Conservation (phyloP, 1,139 yeast species). For the Lodderomyces margitis region DNA sequence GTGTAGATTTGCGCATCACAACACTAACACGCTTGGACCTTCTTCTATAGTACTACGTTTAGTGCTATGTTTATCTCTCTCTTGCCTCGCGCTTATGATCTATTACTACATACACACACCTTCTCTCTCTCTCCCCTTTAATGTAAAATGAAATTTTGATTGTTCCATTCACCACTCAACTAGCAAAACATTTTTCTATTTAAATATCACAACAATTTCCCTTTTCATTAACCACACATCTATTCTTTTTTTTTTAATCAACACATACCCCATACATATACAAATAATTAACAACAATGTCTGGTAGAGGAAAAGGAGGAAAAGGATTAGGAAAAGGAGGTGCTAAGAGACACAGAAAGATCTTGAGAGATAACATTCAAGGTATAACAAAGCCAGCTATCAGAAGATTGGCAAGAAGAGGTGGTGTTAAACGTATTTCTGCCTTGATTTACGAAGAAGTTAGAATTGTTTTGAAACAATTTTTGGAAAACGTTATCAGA, state of each 20-base stretch:
- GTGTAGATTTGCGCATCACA: background rate
- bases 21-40: constrained; percentile 2
- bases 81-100: background rate
- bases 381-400: constrained; percentile 99
- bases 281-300: constrained; percentile 53
- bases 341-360: constrained; percentile 99
- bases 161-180: background rate
- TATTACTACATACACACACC: background rate
- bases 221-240: background rate
- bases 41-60: no score
- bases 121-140: background rate
- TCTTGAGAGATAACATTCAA: constrained; percentile 98
- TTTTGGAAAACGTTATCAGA: constrained; percentile 96
- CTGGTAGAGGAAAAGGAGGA: constrained; percentile 99
- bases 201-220: constrained; percentile 4
- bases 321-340: constrained; percentile 99
- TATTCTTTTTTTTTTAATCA: background rate
- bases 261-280: constrained; percentile 2
- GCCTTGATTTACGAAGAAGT: constrained; percentile 99
- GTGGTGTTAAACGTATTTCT: constrained; percentile 99
- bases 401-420: constrained; percentile 99
- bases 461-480: constrained; percentile 92
- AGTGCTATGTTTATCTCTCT: background rate
- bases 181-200: background rate
- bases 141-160: background rate